Evolutionary conservation across 306 rosid genomes (phyloP), one percentile per base, ranked within the genome.

Genomic region (Hippophae gyantsensis): DNA sequence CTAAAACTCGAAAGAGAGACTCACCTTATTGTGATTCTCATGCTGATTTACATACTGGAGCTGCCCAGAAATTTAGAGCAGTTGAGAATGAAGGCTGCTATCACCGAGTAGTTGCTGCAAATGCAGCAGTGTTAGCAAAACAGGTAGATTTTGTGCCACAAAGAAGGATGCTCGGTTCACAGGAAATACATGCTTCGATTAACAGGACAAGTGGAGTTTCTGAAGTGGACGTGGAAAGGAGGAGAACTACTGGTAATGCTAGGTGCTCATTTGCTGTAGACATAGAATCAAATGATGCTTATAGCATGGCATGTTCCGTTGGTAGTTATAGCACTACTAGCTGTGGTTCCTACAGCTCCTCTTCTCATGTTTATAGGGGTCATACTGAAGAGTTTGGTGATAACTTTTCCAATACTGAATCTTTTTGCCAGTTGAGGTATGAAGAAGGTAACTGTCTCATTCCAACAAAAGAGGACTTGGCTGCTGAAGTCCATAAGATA

Each of bases 71-170:
- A 70, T 46, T 56, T 73, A 85, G 90, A 69, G 76, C 62, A 53
- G 44, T 81, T 63, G 67, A 63, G 71, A 76, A 66, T 52, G 72
- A 49, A 66, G 66, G 68, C 60, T 84, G 53, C 66, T 44, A 10
- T 56, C 75, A 66, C 60, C 66, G 65, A 60, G 11, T 65, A 47
- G 56, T 65, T 67, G 45, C 66, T 43, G 64, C 61, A 56, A 26
- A 72, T 23, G 59, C 75, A 47, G 59, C 62, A n/a, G 55, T 56
- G 13, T 67, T 73, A 66, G 67, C 54, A 12, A 82, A 79, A 72
- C 83, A 80, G 87, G 96, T 82, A 82, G 87, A 82, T 80, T 89
- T 76, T 78, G 76, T 84, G 76, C 79, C 78, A 72, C 85, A 81
- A 59, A 72, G 60, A 64, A 77, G 67, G 75, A 74, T 44, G 65